Percentiles rank a stretch among this genome's conserved stretches.
Evolutionary conservation across 192 early-diverging fungal species (phyloP).

Genomic region (Chytriomyces confervae): DNA sequence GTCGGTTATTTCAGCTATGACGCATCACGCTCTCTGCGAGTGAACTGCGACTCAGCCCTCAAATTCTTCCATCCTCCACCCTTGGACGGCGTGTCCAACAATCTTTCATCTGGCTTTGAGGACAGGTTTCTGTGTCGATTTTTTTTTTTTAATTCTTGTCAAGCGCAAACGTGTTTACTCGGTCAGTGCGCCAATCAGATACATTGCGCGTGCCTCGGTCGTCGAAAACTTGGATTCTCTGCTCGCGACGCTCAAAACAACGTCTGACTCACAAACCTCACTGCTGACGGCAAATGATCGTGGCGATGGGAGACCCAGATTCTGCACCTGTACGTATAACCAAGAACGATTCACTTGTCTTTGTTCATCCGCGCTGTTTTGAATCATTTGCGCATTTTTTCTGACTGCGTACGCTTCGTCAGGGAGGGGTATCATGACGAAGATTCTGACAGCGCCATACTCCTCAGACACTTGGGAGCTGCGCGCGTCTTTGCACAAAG

Average conservation of each 20-base stretch:
- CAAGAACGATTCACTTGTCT: not conserved
- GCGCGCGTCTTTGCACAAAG: conserved; percentile 71
- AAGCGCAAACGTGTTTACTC: conserved; percentile 12
- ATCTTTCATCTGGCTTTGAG: conserved; percentile 12
- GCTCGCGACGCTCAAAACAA: conserved; percentile 52
- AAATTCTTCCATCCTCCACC: conserved; percentile 21
- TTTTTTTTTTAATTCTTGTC: conserved; percentile 32
- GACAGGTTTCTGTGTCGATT: conserved; percentile 7
- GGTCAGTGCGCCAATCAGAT: conserved; percentile 57
- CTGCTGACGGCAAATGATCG: not conserved
- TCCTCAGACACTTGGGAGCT: conserved; percentile 83
- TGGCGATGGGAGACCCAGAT: conserved; percentile 2
- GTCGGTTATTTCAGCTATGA: conserved; percentile 49
- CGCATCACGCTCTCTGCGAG: conserved; percentile 26
- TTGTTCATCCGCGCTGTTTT: not conserved
- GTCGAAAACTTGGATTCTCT: conserved; percentile 86
- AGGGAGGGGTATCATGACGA: conserved; percentile 91
- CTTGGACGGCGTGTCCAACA: not conserved
- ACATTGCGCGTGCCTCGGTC: conserved; percentile 64
- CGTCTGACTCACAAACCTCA: conserved; percentile 5
- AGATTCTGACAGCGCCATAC: conserved; percentile 82
- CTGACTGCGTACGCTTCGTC: conserved; percentile 39
- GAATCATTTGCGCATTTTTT: conserved; percentile 39
- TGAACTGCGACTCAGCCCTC: conserved; percentile 32
- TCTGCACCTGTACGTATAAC: conserved; percentile 45